Conservation (phyloP, 2,329 filamentous ascomycete genomes). For the Lizonia empirigonia region DNA sequence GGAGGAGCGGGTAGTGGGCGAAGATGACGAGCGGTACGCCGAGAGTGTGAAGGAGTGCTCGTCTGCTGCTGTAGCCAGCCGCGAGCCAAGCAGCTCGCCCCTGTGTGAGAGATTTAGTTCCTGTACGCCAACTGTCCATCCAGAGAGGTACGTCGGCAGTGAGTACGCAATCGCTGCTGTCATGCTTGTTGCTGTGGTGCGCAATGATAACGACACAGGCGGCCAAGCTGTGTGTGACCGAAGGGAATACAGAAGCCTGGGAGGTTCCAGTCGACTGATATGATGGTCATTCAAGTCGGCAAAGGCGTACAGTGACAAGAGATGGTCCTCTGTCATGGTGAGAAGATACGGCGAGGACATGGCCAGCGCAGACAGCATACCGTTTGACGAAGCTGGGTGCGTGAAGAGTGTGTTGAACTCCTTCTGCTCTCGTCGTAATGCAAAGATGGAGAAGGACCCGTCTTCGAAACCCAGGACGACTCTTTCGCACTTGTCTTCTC, state of each 20-base stretch:
- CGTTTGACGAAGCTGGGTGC: slow-evolving; percentile 67
- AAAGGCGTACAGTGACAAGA: slow-evolving; percentile 78
- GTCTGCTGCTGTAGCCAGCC: slow-evolving; percentile 58
- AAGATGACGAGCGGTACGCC: slow-evolving; percentile 32
- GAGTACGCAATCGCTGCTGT: slow-evolving; percentile 89
- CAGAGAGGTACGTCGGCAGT: slow-evolving; percentile 73
- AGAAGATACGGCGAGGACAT: slow-evolving; percentile 76
- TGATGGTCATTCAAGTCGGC: slow-evolving; percentile 9
- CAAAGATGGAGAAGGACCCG: slow-evolving; percentile 68
- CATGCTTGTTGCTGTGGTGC: slow-evolving; percentile 66
- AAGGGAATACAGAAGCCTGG: slow-evolving; percentile 74
- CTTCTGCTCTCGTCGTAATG: slow-evolving; percentile 55
- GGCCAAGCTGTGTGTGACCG: slow-evolving; percentile 79
- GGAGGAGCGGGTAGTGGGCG: slow-evolving; percentile 34
- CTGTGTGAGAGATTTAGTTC: slow-evolving; percentile 71
- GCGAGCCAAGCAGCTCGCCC: slow-evolving; percentile 57
- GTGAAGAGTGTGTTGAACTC: slow-evolving; percentile 60
- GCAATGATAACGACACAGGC: slow-evolving; percentile 81
- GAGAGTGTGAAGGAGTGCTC: slow-evolving; percentile 53
- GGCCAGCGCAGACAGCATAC: slow-evolving; percentile 72
- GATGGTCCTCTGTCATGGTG: slow-evolving; percentile 75
- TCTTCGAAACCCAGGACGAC: slow-evolving; percentile 47
- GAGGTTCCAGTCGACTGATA: slow-evolving; percentile 42
- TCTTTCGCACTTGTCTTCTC: slow-evolving; percentile 35
- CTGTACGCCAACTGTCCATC: slow-evolving; percentile 92